Evolutionary conservation across 2,329 filamentous ascomycete genomes (phyloP).

Genomic region (Paraconiothyrium sp.): DNA sequence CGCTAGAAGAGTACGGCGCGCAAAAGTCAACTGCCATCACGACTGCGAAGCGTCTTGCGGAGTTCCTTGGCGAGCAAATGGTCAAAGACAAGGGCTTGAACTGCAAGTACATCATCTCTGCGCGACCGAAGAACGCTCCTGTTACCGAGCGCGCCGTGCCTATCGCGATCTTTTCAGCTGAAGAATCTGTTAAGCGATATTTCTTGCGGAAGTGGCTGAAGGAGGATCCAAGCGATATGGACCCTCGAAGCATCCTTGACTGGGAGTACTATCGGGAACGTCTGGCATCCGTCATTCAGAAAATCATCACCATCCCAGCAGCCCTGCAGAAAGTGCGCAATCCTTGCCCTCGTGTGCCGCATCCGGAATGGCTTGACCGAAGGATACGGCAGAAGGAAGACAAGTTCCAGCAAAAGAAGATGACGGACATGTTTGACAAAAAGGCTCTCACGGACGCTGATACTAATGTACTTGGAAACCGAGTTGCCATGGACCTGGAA

Average conservation of each 20-base stretch:
- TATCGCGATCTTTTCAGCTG: slow-evolving; percentile 96
- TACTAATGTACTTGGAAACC: slow-evolving; percentile 69
- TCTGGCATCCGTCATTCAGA: slow-evolving; percentile 96
- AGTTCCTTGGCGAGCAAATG: slow-evolving; percentile 98
- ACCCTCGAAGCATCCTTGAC: slow-evolving; percentile 88
- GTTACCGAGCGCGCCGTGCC: slow-evolving; percentile 95
- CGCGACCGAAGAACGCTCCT: slow-evolving; percentile 83
- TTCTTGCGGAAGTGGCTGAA: slow-evolving; percentile 96
- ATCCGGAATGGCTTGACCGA: slow-evolving; percentile 96
- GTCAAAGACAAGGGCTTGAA: slow-evolving; percentile 98
- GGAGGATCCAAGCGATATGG: slow-evolving; percentile 89
- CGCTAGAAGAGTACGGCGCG: slow-evolving; percentile 90
- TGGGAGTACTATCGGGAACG: slow-evolving; percentile 98
- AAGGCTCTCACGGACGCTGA: slow-evolving; percentile 76
- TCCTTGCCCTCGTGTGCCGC: slow-evolving; percentile 89
- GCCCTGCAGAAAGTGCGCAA: slow-evolving; percentile 95
- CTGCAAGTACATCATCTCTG: slow-evolving; percentile 99
- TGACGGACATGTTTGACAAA: slow-evolving; percentile 89
- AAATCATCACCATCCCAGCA: slow-evolving; percentile 97
- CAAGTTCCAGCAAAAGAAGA: slow-evolving; percentile 97
- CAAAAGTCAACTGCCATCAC: slow-evolving; percentile 99
- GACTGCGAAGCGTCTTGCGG: slow-evolving; percentile 90
- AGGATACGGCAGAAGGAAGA: slow-evolving; percentile 96
- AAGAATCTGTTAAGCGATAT: slow-evolving; percentile 83
- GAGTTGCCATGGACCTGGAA: slow-evolving; percentile 74